Evolutionary conservation across 2,329 filamentous ascomycete species (phyloP).

Genomic region (Graphiopsis chlorocephala): DNA sequence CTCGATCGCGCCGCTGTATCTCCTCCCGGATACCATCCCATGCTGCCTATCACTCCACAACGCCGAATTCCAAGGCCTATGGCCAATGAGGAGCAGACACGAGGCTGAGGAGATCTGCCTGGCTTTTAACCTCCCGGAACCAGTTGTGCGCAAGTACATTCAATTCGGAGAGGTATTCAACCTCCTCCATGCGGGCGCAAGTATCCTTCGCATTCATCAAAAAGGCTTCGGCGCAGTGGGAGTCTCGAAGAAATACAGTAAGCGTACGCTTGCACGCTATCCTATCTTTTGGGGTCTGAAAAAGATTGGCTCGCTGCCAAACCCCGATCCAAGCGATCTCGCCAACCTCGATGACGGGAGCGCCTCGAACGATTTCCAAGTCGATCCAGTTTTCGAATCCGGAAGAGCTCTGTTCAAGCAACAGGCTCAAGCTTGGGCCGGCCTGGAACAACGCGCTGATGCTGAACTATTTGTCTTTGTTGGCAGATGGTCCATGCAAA

Average conservation of each 20-base stretch:
- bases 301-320: slow-evolving; percentile 61
- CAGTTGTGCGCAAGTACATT: slow-evolving; percentile 59
- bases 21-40: slow-evolving; percentile 61
- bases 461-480: slow-evolving; percentile 68
- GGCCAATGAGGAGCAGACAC: slow-evolving; percentile 62
- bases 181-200: slow-evolving; percentile 62
- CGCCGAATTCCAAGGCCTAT: slow-evolving; percentile 66
- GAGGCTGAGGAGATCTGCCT: slow-evolving; percentile 63
- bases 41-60: slow-evolving; percentile 65
- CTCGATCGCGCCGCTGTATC: slow-evolving; percentile 61
- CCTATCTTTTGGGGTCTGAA: slow-evolving; percentile 67
- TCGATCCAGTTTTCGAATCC: slow-evolving; percentile 56
- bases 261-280: slow-evolving; percentile 63
- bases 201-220: slow-evolving; percentile 65
- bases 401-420: slow-evolving; percentile 52
- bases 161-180: slow-evolving; percentile 70
- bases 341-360: slow-evolving; percentile 57
- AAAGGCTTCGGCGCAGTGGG: slow-evolving; percentile 66
- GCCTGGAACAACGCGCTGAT: slow-evolving; percentile 57
- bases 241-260: slow-evolving; percentile 68
- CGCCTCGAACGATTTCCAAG: slow-evolving; percentile 47
- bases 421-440: slow-evolving; percentile 67
- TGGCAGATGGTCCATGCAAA: slow-evolving; percentile 67
- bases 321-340: slow-evolving; percentile 64
- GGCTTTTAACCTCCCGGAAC: slow-evolving; percentile 61